Conservation (phyloP, 768 basidiomycete genomes). For the Krasilnikovozyma curviuscula region DNA sequence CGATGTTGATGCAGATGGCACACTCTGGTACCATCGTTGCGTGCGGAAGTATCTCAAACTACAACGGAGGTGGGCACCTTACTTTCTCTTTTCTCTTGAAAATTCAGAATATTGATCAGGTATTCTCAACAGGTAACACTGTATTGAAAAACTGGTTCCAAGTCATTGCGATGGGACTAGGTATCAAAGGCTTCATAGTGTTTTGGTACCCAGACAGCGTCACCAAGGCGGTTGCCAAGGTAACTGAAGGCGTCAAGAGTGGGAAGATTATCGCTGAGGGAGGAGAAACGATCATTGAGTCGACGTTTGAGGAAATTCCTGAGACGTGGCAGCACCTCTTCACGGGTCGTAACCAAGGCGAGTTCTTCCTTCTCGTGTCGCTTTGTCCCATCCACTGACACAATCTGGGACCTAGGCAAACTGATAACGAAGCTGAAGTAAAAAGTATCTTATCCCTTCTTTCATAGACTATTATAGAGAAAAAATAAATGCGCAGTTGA, state of each 20-base stretch:
- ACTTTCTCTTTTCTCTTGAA: no score
- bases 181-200: conserved; percentile 14
- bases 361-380: no score
- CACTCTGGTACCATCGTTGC: conserved; percentile 11
- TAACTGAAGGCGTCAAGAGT: conserved; percentile 14
- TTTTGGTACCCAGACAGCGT: background rate
- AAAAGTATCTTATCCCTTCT: no score
- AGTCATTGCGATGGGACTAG: conserved; percentile 17
- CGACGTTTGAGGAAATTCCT: conserved; percentile 21
- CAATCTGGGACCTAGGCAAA: no score
- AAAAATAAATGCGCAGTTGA: no score
- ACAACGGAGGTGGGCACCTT: background rate
- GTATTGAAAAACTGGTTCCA: conserved; percentile 16
- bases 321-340: conserved; percentile 17
- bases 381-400: no score
- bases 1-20: conserved; percentile 13
- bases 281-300: conserved; percentile 17
- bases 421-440: conserved; percentile 18
- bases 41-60: conserved; percentile 14
- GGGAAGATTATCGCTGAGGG: conserved; percentile 16
- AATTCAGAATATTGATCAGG: background rate
- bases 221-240: conserved; percentile 9
- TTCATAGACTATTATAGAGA: no score
- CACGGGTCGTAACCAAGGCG: conserved; percentile 18
- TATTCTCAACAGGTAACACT: background rate